Base-by-base conservation (phyloP, 164 flowering plant genomes). In the Liquidambar formosana region DNA sequence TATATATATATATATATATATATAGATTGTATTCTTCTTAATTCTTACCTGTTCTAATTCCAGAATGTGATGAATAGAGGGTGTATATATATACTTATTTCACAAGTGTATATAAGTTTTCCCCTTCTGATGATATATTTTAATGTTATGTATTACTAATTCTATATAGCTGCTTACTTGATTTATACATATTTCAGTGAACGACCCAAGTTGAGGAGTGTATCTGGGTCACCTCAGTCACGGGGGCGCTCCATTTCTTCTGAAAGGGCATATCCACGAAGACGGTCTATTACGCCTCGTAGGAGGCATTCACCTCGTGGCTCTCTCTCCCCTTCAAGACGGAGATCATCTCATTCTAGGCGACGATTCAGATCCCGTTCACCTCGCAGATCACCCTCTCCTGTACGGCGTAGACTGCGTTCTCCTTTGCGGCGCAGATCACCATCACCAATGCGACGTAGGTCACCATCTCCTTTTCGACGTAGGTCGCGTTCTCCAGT, bases 191-290 rank as follows among this genome's bases (percentile, higher is more conserved):
- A 13, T 68, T 67, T 28, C 51, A 84, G 87, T 72, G 89, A 68
- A 46, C 77, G 82, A 63, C 79, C 60, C 64, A 83, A 75, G 71
- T 82, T 91, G 57, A 86, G 87, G 75, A 93, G 94, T 69, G 41
- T 78, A 19, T 93, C 97, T 41, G 66, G 79, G 71, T 92, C 97
- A 51, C 91, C 94, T 57, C 67, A 57, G 60, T 69, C 61, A 64
- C 81, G 82, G 21, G 52, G 82, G 19, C 88, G 79, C 10, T 85
- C 95, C 43, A 60, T 75, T 65, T 86, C 95, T 48, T 73, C 83
- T 33, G 88, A 71, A 59, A 84, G 76, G 70, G 71, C 53, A 33
- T 61, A 68, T 33, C 80, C 85, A 13, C 78, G 73, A 64, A 82
- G 70, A 28, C 79, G 81, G 38, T 88, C 94, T 58, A n/a, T 78